A percentile compares a stretch with the other conserved stretches of the same genome.
phyloP scores from a whole-genome alignment of 2,329 filamentous ascomycete species.

The Arthrobotrys entomopaga region DNA sequence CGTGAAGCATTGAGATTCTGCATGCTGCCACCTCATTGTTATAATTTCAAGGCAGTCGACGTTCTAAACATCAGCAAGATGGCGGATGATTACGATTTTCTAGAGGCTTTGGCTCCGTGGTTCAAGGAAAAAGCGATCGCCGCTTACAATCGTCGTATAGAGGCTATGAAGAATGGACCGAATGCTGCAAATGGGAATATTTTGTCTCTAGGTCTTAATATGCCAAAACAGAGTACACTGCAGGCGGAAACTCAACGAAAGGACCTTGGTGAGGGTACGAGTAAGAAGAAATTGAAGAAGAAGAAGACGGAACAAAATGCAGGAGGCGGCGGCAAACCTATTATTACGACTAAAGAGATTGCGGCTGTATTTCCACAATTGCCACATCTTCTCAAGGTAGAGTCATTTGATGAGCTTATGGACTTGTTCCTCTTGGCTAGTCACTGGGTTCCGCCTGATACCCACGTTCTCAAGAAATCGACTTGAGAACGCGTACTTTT shows the following conservation, averaged over 20 bases:
- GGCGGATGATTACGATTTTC: constrained; percentile 25
- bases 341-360: background rate
- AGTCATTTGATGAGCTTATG: constrained; percentile 15
- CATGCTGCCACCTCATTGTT: background rate
- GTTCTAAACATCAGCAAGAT: background rate
- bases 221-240: background rate
- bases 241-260: background rate
- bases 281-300: constrained; percentile 15
- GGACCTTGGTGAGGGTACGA: background rate
- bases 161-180: too few species aligned
- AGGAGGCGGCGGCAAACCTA: background rate
- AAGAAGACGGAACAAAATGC: constrained; percentile 8
- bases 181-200: too few species aligned
- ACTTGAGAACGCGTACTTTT: too few species aligned
- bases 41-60: background rate
- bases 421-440: background rate
- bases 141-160: background rate
- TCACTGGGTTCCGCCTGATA: background rate
- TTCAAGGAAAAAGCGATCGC: constrained; percentile 4
- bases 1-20: constrained; percentile 19
- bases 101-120: constrained; percentile 17
- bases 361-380: background rate
- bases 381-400: background rate
- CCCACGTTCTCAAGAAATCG: too few species aligned
- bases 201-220: background rate